Percentiles rank a stretch among this genome's conserved stretches.
Evolutionary conservation across 2,329 filamentous ascomycete genomes (phyloP).

Genomic region (Xylariales sp.): DNA sequence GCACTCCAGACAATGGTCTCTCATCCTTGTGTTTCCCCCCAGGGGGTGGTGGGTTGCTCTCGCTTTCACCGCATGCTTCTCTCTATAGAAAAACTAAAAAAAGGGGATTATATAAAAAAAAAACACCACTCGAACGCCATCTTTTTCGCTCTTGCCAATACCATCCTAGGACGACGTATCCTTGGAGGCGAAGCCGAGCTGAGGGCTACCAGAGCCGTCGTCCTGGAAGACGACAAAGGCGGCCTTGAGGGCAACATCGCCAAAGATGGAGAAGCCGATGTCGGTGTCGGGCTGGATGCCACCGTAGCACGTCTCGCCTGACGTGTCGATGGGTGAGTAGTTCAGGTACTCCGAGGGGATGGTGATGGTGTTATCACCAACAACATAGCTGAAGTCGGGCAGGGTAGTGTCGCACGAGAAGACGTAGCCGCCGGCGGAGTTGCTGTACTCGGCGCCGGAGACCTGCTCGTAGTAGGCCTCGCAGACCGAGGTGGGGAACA

Average conservation of each 20-base stretch:
- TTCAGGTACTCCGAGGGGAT: slow-evolving; percentile 46
- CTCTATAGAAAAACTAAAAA: too few species aligned
- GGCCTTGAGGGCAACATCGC: slow-evolving; percentile 11
- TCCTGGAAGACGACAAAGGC: slow-evolving; percentile 11
- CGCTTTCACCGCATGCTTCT: too few species aligned
- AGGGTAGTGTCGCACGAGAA: slow-evolving; percentile 44
- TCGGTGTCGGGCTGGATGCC: slow-evolving; percentile 38
- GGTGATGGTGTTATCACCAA: slow-evolving; percentile 41
- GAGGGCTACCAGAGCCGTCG: slow-evolving; percentile 1
- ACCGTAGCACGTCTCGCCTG: slow-evolving; percentile 52
- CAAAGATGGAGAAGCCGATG: slow-evolving; percentile 11
- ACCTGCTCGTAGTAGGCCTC: slow-evolving; percentile 48
- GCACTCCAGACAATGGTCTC: too few species aligned
- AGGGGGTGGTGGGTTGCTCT: too few species aligned
- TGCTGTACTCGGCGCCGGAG: slow-evolving; percentile 32
- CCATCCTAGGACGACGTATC: too few species aligned
- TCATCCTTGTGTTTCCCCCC: too few species aligned
- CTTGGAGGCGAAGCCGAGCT: slow-evolving; percentile 5
- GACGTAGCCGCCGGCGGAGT: slow-evolving; percentile 41
- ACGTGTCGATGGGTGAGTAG: slow-evolving; percentile 40
- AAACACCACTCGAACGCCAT: too few species aligned
- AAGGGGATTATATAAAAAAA: too few species aligned
- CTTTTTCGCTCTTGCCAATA: too few species aligned
- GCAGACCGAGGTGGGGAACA: slow-evolving; percentile 43
- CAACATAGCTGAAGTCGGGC: slow-evolving; percentile 45